These are phyloP conservation scores for Fraxinus pennsylvanica DNA, from an alignment of 257 asterid genomes.

Conservation along the genomic window DNA sequence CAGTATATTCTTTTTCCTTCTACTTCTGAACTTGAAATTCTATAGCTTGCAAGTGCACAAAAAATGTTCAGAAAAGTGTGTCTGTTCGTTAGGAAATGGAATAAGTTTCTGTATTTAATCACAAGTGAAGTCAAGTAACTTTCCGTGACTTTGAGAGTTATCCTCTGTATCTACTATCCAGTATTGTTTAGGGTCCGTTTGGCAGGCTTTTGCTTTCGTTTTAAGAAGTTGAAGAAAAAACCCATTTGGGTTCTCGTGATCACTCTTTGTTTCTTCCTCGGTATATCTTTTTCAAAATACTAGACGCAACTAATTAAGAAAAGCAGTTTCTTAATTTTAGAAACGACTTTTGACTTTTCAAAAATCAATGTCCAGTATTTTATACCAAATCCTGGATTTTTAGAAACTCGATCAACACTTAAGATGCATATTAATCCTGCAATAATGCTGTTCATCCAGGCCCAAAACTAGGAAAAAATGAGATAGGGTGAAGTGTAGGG, in stretches of 20 bases:
- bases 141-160: slow-evolving; percentile 1
- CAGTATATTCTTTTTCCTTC: slow-evolving; percentile 27
- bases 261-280: slow-evolving; percentile 7
- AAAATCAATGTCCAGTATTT: background rate
- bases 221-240: background rate
- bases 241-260: slow-evolving; percentile 39
- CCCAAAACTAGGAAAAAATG: too few species aligned
- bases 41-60: slow-evolving; percentile 29
- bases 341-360: too few species aligned
- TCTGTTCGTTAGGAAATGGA: slow-evolving; percentile 12
- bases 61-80: slow-evolving; percentile 2
- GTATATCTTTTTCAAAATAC: too few species aligned
- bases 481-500: too few species aligned
- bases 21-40: slow-evolving; percentile 29
- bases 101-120: slow-evolving; percentile 3
- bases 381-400: too few species aligned
- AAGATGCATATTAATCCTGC: too few species aligned
- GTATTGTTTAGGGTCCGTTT: too few species aligned
- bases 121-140: slow-evolving; percentile 30
- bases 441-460: too few species aligned
- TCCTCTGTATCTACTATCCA: background rate
- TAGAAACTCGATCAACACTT: background rate
- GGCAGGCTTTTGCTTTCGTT: too few species aligned
- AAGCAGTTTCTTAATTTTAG: too few species aligned
- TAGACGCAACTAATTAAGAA: too few species aligned